Percentiles rank a stretch among this genome's conserved stretches.
Conservation (phyloP, 352 stramenopile genomes). For the Pythium utonaiense region DNA sequence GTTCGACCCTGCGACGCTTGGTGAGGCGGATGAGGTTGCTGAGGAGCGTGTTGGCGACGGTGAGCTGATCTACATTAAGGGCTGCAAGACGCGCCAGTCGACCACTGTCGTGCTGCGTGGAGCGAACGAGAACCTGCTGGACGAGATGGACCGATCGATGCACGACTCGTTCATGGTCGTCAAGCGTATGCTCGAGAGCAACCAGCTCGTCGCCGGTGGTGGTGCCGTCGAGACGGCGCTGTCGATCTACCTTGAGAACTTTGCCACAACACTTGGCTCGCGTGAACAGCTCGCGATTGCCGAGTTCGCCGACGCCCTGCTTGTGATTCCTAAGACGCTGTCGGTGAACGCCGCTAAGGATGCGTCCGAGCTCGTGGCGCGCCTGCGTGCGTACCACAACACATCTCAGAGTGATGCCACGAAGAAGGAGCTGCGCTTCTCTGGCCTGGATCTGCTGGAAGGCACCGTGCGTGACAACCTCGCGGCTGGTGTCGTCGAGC, state of each 20-base stretch:
- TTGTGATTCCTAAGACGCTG: constrained; percentile 99
- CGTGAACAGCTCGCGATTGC: constrained; percentile 98
- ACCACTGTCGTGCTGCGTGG: constrained; percentile 98
- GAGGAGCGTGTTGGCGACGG: constrained; percentile 98
- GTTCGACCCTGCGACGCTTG: constrained; percentile 93
- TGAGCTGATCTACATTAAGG: constrained; percentile 99
- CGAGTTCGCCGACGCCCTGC: constrained; percentile 97
- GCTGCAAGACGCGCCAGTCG: constrained; percentile 90
- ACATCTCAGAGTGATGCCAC: constrained; percentile 88
- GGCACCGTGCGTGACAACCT: constrained; percentile 97
- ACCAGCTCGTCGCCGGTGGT: constrained; percentile 96
- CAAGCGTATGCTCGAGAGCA: constrained; percentile 99
- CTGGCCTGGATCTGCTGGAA: constrained; percentile 96
- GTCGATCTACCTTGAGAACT: constrained; percentile 98
- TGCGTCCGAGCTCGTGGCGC: constrained; percentile 97
- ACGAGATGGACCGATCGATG: constrained; percentile 99
- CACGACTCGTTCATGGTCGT: constrained; percentile 99
- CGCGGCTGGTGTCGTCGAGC: constrained; percentile 96
- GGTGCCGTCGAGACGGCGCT: constrained; percentile 97
- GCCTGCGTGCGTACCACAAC: constrained; percentile 96
- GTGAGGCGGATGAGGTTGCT: constrained; percentile 90
- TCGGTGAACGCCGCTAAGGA: constrained; percentile 99
- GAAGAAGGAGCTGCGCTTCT: constrained; percentile 83
- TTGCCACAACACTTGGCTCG: constrained; percentile 95
- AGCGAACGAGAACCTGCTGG: constrained; percentile 99